Conservation (phyloP, 1,284 basidiomycete species). For the Apiotrichum gracile region DNA sequence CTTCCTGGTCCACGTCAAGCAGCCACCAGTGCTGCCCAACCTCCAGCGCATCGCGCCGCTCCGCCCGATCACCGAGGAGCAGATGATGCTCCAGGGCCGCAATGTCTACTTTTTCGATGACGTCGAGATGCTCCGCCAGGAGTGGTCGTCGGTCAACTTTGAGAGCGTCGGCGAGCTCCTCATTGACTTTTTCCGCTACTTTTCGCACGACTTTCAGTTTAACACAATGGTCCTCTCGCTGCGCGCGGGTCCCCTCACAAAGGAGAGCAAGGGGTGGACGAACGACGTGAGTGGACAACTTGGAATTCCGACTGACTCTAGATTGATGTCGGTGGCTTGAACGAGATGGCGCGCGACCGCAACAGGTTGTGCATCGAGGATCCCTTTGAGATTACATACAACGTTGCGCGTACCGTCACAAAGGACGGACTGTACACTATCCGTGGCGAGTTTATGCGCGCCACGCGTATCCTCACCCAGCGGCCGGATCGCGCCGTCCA, state of each 20-base stretch:
- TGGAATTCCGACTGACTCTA: conserved; percentile 36
- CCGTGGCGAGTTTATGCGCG: conserved; percentile 97
- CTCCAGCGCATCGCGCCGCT: conserved; percentile 81
- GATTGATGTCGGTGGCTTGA: conserved; percentile 52
- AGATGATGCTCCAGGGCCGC: conserved; percentile 76
- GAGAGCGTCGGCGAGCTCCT: conserved; percentile 94
- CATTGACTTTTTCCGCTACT: conserved; percentile 97
- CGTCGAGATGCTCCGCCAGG: conserved; percentile 75
- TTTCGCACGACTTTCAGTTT: conserved; percentile 87
- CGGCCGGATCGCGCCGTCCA: conserved; percentile 74
- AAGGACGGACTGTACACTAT: conserved; percentile 94
- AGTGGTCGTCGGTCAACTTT: conserved; percentile 89
- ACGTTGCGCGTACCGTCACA: conserved; percentile 93
- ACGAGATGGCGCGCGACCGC: conserved; percentile 70
- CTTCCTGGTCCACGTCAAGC: conserved; percentile 94
- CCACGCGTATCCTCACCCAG: conserved; percentile 69
- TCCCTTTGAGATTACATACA: conserved; percentile 92
- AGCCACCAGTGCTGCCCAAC: conserved; percentile 86
- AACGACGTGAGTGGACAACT: conserved; percentile 62
- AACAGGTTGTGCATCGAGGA: conserved; percentile 96
- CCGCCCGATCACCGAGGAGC: conserved; percentile 77
- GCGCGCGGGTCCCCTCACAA: conserved; percentile 78
- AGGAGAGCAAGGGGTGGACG: conserved; percentile 88
- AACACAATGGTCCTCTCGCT: conserved; percentile 88
- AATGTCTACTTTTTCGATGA: conserved; percentile 98